These are phyloP conservation scores for Mucor plumbeus DNA, from an alignment of 371 early-diverging fungal species.

Conservation along the genomic window DNA sequence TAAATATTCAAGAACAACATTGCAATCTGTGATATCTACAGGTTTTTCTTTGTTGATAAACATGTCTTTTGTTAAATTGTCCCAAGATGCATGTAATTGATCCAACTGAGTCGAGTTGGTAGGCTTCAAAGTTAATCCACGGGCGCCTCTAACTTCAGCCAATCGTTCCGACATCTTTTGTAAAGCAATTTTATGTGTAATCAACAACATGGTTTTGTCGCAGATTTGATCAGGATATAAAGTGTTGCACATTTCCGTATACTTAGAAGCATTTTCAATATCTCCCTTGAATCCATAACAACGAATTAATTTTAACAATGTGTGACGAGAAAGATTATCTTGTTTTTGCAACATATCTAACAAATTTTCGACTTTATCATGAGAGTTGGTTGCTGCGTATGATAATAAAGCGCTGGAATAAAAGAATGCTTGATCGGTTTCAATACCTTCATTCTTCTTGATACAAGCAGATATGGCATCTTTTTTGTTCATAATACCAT, in stretches of 20 bases:
- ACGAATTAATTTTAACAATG: slow-evolving; percentile 29
- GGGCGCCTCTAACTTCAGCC: slow-evolving; percentile 14
- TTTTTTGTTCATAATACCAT: slow-evolving; percentile 32
- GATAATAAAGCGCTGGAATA: slow-evolving; percentile 24
- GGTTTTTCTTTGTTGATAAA: slow-evolving; percentile 2
- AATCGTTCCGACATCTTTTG: slow-evolving; percentile 8
- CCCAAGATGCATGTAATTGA: slow-evolving; percentile 35
- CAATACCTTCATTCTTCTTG: neutral
- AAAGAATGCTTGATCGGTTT: neutral
- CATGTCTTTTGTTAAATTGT: slow-evolving; percentile 20
- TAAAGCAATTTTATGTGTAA: slow-evolving; percentile 36
- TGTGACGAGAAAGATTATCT: neutral
- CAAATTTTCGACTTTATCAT: slow-evolving; percentile 23
- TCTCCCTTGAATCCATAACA: slow-evolving; percentile 37
- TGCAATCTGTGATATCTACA: slow-evolving; percentile 35
- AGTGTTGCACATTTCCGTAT: slow-evolving; percentile 18
- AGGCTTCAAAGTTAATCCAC: slow-evolving; percentile 24
- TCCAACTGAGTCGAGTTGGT: slow-evolving; percentile 12
- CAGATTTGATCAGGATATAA: slow-evolving; percentile 18
- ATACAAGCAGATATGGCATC: slow-evolving; percentile 13
- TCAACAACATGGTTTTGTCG: slow-evolving; percentile 26
- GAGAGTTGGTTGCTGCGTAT: slow-evolving; percentile 23
- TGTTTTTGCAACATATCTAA: slow-evolving; percentile 23
- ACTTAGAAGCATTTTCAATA: slow-evolving; percentile 17
- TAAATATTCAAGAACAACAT: slow-evolving; percentile 40